phyloP scores from a whole-genome alignment of 768 basidiomycete species.

The Amanita molliuscula region DNA sequence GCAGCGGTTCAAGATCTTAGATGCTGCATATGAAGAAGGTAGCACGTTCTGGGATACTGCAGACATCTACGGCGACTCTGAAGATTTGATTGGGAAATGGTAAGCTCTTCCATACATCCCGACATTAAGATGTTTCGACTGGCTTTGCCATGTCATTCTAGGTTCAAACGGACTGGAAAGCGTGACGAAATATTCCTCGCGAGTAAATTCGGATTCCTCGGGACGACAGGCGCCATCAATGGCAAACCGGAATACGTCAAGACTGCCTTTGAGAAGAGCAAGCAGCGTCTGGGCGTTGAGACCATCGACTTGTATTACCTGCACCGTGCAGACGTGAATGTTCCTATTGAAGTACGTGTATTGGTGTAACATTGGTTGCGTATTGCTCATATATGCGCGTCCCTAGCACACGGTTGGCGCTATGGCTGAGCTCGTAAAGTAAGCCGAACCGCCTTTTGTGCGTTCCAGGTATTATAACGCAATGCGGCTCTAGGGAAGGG shows the following conservation, averaged over 20 bases:
- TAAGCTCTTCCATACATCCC: constrained; percentile 1
- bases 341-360: constrained; percentile 18
- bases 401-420: constrained; percentile 21
- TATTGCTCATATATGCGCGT: background rate
- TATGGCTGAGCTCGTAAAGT: constrained; percentile 27
- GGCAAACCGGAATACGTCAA: constrained; percentile 29
- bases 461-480: constrained; percentile 12
- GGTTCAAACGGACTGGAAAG: constrained; percentile 44
- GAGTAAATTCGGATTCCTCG: constrained; percentile 31
- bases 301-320: constrained; percentile 29
- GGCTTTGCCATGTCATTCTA: background rate
- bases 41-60: constrained; percentile 42
- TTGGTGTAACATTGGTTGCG: background rate
- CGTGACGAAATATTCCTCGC: constrained; percentile 48
- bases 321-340: constrained; percentile 18
- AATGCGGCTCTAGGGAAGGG: constrained; percentile 21
- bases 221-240: constrained; percentile 9
- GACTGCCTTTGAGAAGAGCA: constrained; percentile 21
- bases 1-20: constrained; percentile 48
- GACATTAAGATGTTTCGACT: background rate
- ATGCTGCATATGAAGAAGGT: constrained; percentile 29
- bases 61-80: constrained; percentile 34
- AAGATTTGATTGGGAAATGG: constrained; percentile 36
- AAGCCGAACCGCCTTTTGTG: constrained; percentile 13
- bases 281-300: constrained; percentile 23